phyloP scores from a whole-genome alignment of 495 filamentous ascomycete genomes.

The Geoglossum glabrum region DNA sequence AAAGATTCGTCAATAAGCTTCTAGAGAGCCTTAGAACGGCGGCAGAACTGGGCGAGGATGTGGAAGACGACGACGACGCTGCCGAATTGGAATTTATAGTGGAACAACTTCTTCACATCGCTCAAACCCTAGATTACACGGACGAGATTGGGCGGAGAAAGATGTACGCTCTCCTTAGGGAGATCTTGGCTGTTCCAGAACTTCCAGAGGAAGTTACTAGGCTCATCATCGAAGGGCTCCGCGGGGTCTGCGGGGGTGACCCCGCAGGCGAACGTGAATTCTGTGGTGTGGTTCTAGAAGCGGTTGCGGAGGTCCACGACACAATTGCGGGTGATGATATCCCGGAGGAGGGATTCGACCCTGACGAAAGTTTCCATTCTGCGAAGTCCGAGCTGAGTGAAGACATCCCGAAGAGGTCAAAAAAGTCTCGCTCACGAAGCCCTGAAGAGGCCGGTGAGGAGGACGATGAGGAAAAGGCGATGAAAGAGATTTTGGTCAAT shows the following conservation, averaged over 20 bases:
- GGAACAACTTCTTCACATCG: conserved; percentile 85
- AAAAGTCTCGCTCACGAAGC: conserved; percentile 11
- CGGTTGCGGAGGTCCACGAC: conserved; percentile 89
- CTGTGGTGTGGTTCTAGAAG: conserved; percentile 78
- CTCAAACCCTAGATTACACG: conserved; percentile 75
- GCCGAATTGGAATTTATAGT: conserved; percentile 85
- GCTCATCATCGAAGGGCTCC: conserved; percentile 63
- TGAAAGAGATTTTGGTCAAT: conserved; percentile 84
- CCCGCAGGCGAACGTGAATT: conserved; percentile 75
- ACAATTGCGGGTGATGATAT: conserved; percentile 35
- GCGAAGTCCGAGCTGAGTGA: conserved; percentile 66
- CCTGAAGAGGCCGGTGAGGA: not conserved
- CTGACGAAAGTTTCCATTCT: conserved; percentile 77
- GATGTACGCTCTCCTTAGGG: conserved; percentile 80
- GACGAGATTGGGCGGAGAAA: conserved; percentile 87
- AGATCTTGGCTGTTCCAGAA: conserved; percentile 66
- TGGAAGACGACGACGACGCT: conserved; percentile 50
- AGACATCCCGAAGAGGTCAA: conserved; percentile 22
- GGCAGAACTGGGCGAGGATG: conserved; percentile 27
- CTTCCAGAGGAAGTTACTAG: conserved; percentile 84
- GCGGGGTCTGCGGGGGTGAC: conserved; percentile 59
- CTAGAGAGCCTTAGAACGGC: conserved; percentile 42
- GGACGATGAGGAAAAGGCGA: conserved; percentile 41
- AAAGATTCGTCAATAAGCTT: conserved; percentile 57
- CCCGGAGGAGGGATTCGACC: conserved; percentile 28